Base-by-base conservation (phyloP, 176 grass and related monocot genomes). In the Cenchrus fungigraminus region DNA sequence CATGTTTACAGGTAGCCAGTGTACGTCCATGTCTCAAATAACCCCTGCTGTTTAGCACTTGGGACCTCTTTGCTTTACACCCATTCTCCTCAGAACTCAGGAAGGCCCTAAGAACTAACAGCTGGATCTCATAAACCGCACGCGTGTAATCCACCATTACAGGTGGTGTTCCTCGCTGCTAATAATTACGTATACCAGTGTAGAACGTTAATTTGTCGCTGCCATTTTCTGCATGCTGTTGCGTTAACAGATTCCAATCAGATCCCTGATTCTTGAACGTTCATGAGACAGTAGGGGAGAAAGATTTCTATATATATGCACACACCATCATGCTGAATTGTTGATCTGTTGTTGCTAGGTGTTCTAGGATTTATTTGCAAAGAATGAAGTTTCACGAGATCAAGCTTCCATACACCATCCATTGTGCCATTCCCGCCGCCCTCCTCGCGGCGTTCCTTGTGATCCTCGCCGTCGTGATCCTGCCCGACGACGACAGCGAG, bases 141-240 rank as follows among this genome's bases (percentile, higher is more conserved):
- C 56, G 68, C 77, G 47, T 86, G 77, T 32, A 80, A 74, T 87
- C 85, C 78, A 87, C 85, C 78, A 59, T 87, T 11, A 66, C 77
- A 87, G 2, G 37, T 81, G 85, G 77, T 74, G 50, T 65, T 49
- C 62, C 2, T 17, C 2, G 5, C 32, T 31, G 15, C 20, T n/a
- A 19, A 80, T n/a, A 19, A 80, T 46, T 62, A 61, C 42, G 64
- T 55, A 19, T 4, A 34, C 8, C 15, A 32, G 12, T 74, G 50
- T 74, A 28, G 4, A 74, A 74, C 8, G 8, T 37, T 34, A 55
- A 55, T 13, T 9, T 11, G 78, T 5, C 29, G 13, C 47, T 42
- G 51, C 78, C 49, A 10, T 80, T 55, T 68, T 22, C 10, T 17
- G 78, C 19, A 4, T 25, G 25, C 25, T 25, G 25, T 25, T 25